phyloP scores from a whole-genome alignment of 108 stramenopile species.

The Cylindrotheca closterium region DNA sequence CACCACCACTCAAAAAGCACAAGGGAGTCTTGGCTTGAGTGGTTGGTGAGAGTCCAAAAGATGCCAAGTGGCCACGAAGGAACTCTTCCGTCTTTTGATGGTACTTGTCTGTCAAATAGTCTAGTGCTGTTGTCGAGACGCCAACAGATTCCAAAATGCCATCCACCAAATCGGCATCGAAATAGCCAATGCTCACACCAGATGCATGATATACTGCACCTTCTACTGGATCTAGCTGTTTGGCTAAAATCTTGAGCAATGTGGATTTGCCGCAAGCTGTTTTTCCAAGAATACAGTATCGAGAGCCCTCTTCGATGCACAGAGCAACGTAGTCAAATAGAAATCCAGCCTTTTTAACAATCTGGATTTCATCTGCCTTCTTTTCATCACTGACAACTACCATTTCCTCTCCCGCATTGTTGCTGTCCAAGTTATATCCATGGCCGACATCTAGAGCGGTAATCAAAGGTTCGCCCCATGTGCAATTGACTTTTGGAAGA shows the following conservation, averaged over 20 bases:
- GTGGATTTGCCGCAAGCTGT: slow-evolving; percentile 90
- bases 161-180: slow-evolving; percentile 85
- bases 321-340: slow-evolving; percentile 79
- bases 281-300: slow-evolving; percentile 73
- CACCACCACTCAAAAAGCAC: slow-evolving; percentile 90
- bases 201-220: slow-evolving; percentile 80
- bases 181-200: slow-evolving; percentile 74
- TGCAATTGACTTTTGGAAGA: slow-evolving; percentile 11
- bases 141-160: slow-evolving; percentile 50
- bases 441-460: slow-evolving; percentile 66
- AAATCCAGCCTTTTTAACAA: slow-evolving; percentile 35
- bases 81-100: slow-evolving; percentile 77
- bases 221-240: slow-evolving; percentile 65
- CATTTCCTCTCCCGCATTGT: background rate
- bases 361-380: background rate
- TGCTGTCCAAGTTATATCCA: slow-evolving; percentile 18
- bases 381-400: background rate
- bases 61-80: slow-evolving; percentile 75
- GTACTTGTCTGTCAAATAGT: slow-evolving; percentile 41
- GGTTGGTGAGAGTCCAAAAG: slow-evolving; percentile 72
- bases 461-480: slow-evolving; percentile 75
- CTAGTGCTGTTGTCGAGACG: slow-evolving; percentile 33
- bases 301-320: slow-evolving; percentile 62
- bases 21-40: slow-evolving; percentile 80
- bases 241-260: slow-evolving; percentile 85